Conservation (phyloP, 371 early-diverging fungal genomes). For the Mortierella sp. region DNA sequence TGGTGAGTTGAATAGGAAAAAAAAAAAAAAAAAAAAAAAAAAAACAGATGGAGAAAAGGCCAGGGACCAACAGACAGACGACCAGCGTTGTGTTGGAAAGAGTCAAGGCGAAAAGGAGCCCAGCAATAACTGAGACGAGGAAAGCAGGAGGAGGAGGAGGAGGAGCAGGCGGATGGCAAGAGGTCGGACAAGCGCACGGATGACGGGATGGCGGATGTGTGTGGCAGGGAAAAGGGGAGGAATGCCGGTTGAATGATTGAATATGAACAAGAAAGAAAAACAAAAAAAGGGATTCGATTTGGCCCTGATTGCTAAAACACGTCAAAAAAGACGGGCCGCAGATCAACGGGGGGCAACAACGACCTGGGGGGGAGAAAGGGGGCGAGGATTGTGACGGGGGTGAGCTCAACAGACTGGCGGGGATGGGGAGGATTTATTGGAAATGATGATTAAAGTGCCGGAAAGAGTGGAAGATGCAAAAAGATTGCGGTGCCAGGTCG, state of each 20-base stretch:
- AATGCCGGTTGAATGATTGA: not conserved
- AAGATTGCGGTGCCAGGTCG: not conserved
- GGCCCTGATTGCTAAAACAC: no score
- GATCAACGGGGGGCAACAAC: no score
- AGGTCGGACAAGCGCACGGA: not conserved
- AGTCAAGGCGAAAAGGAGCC: not conserved
- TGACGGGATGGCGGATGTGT: not conserved
- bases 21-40: not conserved
- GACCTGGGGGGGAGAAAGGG: no score
- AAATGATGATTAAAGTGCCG: not conserved
- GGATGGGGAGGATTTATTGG: not conserved
- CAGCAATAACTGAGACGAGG: no score
- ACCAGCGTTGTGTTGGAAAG: not conserved
- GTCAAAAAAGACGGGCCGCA: no score
- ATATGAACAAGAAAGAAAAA: not conserved
- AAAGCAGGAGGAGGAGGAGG: no score
- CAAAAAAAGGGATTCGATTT: not conserved
- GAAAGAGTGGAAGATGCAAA: not conserved
- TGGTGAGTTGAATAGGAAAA: no score
- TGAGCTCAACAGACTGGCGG: no score
- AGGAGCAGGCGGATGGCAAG: no score
- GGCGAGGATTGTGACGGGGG: no score
- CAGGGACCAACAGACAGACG: no score
- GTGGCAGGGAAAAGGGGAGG: not conserved
- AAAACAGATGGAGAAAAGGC: not conserved